phyloP scores from a whole-genome alignment of 129 eudicot species.

The Flaveria brownii region DNA sequence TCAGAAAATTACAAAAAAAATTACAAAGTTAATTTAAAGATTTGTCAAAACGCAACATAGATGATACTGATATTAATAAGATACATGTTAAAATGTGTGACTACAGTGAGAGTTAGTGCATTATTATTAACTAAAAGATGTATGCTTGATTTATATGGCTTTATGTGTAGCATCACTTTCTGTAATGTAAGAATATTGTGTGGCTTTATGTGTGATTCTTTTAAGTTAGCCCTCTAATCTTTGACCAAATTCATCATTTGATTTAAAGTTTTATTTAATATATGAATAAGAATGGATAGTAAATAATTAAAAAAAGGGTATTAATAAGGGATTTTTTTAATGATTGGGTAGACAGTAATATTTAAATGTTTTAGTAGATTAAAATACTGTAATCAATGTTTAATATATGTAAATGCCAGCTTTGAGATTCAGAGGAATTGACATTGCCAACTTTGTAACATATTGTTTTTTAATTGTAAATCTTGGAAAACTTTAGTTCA shows the following conservation, averaged over 20 bases:
- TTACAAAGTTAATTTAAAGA: too few species aligned
- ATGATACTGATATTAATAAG: too few species aligned
- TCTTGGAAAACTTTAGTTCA: constrained; percentile 37
- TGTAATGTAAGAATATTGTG: constrained; percentile 23
- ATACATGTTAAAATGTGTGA: constrained; percentile 16
- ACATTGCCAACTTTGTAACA: constrained; percentile 50
- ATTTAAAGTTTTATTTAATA: background rate
- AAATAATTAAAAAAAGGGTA: background rate
- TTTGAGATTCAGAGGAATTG: constrained; percentile 38
- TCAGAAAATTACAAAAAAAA: too few species aligned
- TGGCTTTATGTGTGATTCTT: constrained; percentile 32
- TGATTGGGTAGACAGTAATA: constrained; percentile 23
- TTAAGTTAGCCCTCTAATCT: background rate
- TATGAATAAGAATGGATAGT: constrained; percentile 9
- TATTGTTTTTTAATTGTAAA: constrained; percentile 41
- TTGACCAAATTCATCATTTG: constrained; percentile 19
- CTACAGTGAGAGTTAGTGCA: constrained; percentile 14
- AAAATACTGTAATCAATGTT: constrained; percentile 17
- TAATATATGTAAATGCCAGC: constrained; percentile 40
- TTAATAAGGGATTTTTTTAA: constrained; percentile 22
- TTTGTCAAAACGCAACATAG: too few species aligned
- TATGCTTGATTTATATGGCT: constrained; percentile 27
- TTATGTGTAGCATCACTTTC: constrained; percentile 25
- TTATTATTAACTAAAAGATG: background rate
- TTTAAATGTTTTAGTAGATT: constrained; percentile 17